These are phyloP conservation scores for Ophiocordyceps camponoti-rufipedis DNA, from an alignment of 2,329 filamentous ascomycete genomes.

Conservation along the genomic window DNA sequence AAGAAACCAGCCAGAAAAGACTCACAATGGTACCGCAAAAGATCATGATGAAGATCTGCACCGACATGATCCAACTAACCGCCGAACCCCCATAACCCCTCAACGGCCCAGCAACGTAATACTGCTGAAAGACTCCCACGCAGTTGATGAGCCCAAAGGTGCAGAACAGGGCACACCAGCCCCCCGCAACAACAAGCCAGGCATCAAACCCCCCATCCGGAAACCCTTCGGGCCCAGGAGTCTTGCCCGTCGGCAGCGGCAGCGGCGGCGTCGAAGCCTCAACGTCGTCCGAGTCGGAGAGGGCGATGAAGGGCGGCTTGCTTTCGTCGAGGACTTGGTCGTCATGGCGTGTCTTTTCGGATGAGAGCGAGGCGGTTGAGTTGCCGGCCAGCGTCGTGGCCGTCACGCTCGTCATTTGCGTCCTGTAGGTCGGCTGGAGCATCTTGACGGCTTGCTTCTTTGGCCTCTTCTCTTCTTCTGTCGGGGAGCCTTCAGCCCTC, in stretches of 20 bases:
- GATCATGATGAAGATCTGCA: conserved; percentile 29
- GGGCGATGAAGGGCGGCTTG: not conserved
- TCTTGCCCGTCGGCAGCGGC: not conserved
- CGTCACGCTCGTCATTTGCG: not conserved
- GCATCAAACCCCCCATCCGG: conserved; percentile 40
- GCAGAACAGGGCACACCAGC: conserved; percentile 23
- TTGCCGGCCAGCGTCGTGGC: not conserved
- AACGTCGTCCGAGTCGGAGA: not conserved
- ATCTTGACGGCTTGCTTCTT: not conserved
- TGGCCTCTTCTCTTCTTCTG: too few relatives aligned
- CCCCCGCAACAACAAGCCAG: conserved; percentile 35
- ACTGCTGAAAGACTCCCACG: conserved; percentile 38
- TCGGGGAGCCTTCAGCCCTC: too few relatives aligned
- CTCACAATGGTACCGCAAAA: conserved; percentile 29
- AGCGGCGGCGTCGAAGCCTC: too few relatives aligned
- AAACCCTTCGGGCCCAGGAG: conserved; percentile 26
- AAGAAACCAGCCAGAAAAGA: conserved; percentile 5
- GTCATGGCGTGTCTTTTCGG: not conserved
- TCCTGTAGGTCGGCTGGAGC: not conserved
- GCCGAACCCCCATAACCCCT: conserved; percentile 27
- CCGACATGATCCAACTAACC: conserved; percentile 41
- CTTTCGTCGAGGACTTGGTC: not conserved
- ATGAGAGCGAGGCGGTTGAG: not conserved
- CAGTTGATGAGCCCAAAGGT: conserved; percentile 26
- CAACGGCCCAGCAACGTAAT: conserved; percentile 33